These are phyloP conservation scores for Cytospora piceicola DNA, from an alignment of 2,329 filamentous ascomycete genomes.

Conservation along the genomic window DNA sequence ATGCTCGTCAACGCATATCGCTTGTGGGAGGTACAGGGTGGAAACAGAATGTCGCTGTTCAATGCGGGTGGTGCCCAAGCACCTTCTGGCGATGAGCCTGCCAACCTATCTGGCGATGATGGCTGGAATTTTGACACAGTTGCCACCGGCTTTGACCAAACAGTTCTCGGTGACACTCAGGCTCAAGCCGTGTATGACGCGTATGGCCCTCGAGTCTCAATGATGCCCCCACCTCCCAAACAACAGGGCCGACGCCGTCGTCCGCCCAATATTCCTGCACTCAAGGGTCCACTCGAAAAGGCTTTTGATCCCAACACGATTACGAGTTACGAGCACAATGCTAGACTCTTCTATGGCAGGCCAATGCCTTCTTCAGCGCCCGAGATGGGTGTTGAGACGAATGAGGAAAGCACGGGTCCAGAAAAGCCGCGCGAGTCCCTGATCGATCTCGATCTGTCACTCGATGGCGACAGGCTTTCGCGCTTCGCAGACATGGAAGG, in stretches of 20 bases:
- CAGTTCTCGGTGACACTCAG: slow-evolving; percentile 56
- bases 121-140: slow-evolving; percentile 73
- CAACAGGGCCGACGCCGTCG: slow-evolving; percentile 57
- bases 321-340: slow-evolving; percentile 67
- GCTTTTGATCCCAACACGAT: slow-evolving; percentile 69
- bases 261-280: slow-evolving; percentile 61
- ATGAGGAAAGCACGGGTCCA: slow-evolving; percentile 3
- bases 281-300: slow-evolving; percentile 65
- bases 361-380: slow-evolving; percentile 33
- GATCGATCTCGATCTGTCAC: slow-evolving; percentile 52
- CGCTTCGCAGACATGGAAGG: slow-evolving; percentile 60
- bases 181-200: slow-evolving; percentile 62
- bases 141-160: slow-evolving; percentile 61
- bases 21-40: slow-evolving; percentile 75
- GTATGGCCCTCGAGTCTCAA: slow-evolving; percentile 61
- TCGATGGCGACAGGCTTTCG: slow-evolving; percentile 59
- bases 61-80: slow-evolving; percentile 62
- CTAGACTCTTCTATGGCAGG: slow-evolving; percentile 61
- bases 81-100: slow-evolving; percentile 46
- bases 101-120: slow-evolving; percentile 48
- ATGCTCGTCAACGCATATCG: slow-evolving; percentile 73
- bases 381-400: slow-evolving; percentile 17
- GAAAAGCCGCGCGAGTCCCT: slow-evolving; percentile 52
- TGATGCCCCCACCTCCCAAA: slow-evolving; percentile 46
- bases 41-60: slow-evolving; percentile 69